Evolutionary conservation across 164 flowering plant genomes (phyloP), one percentile per base, ranked within the genome.

Genomic region (Stephania cephalantha): DNA sequence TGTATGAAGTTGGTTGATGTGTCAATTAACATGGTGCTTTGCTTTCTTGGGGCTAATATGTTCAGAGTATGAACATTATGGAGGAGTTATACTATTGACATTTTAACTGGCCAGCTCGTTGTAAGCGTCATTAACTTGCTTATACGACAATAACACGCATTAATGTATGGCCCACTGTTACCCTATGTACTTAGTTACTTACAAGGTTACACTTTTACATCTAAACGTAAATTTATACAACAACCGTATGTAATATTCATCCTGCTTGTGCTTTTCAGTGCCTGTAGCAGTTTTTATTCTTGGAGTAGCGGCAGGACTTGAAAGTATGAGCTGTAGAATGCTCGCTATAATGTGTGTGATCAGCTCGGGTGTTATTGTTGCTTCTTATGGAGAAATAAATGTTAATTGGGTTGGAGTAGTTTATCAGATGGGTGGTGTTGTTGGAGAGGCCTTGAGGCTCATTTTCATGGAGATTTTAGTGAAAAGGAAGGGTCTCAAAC

Each of bases 391-490:
- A 64, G 99, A 95, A 86, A 89, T 95, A 35, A 78, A 87, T 77
- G 88, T 95, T 55, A 95, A 78, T 83, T 95, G 99, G 99, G 75
- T 90, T 72, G 99, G 99, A 75, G 99, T 95, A 55, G 91, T 95
- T 82, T 95, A 95, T 84, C 99, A 95, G 84, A 95, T 95, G 99
- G 99, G 99, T 73, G 99, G 99, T 71, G 99, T 95, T 72, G 86
- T 95, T 82, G 99, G 95, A 75, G 99, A 95, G 86, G 97, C 99
- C 66, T 76, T 93, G 78, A 90, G 99, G 84, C 97, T 95, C 78
- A 93, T 95, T 72, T 95, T 95, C 81, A 93, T 95, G 99, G 98
- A 95, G 89, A 93, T 95, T 82, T 82, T 95, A 3, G 96, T 95
- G 70, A 95, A 93, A 84, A 81, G 90, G 81, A 95, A 95, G 86